Base-by-base conservation (phyloP, 2,329 filamentous ascomycete species). In the Trichoderma oligosporum region DNA sequence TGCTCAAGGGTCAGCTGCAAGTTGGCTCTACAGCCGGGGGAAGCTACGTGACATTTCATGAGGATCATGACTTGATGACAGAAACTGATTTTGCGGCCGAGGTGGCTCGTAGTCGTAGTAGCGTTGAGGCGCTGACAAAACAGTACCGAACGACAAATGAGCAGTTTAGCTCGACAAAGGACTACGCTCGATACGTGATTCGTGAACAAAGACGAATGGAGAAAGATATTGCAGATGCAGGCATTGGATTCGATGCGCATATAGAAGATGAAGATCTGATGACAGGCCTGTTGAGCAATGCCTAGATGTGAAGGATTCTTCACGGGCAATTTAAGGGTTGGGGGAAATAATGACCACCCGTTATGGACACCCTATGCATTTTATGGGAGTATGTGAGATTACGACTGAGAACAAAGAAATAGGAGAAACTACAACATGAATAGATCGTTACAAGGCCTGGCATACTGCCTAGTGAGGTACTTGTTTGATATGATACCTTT, bases 241-340 rank as follows among this genome's bases (percentile, higher is more conserved):
- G 68, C 2, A 57, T 73, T 24, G 72, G 70, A 38, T 82, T 81
- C 58, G 75, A 80, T 24, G 67, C 71, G 11, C 71, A 76, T 48
- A 71, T 82, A 35, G 81, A 83, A 55, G 82, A 85, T n/a, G 82
- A 85, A 66, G 82, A 85, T 61, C 67, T 85, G 22, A 85, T 85
- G 82, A 77, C 75, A 11, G 81, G 76, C 16, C 67, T 74, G 16
- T 38, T 69, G 53, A 61, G 63, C 27, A 61, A 63, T 46, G 56
- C 53, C 14, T 65, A 58, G 49, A 29, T 7, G 18, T 22, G 20
- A 25, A n/a, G 22, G 14, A 3, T 12, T n/a, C n/a, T n/a, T n/a
- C n/a, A n/a, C n/a, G n/a, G n/a, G n/a, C n/a, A 42, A 53, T n/a
- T n/a, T 36, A 16, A 12, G 5, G n/a, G n/a, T n/a, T n/a, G n/a